A percentile compares a stretch with the other conserved stretches of the same genome.
Conservation (phyloP, 2,329 filamentous ascomycete genomes). For the Allantophomopsis lycopodina region DNA sequence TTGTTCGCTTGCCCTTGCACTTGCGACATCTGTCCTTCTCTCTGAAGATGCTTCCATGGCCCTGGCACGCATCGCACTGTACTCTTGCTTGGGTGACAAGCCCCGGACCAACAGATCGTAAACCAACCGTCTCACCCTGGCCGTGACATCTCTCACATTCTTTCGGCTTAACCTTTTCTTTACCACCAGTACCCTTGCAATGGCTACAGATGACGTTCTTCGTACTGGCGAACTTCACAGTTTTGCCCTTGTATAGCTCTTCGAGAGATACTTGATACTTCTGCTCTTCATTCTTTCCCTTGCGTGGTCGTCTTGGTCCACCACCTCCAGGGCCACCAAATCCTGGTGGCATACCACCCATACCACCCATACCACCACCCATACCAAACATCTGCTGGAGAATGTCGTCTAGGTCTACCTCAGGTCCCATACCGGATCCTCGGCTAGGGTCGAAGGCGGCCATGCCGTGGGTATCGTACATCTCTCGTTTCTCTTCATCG, state of each 20-base stretch:
- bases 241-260: slow-evolving; percentile 97
- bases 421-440: slow-evolving; percentile 49
- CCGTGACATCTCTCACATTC: slow-evolving; percentile 78
- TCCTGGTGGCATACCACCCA: slow-evolving; percentile 23
- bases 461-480: slow-evolving; percentile 95
- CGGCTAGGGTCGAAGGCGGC: slow-evolving; percentile 73
- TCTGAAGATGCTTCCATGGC: slow-evolving; percentile 76
- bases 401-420: slow-evolving; percentile 82
- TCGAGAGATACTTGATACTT: slow-evolving; percentile 84
- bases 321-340: slow-evolving; percentile 12
- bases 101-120: slow-evolving; percentile 76
- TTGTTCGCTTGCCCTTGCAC: slow-evolving; percentile 86
- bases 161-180: slow-evolving; percentile 77
- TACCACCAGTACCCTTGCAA: slow-evolving; percentile 83
- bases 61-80: slow-evolving; percentile 70
- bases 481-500: slow-evolving; percentile 83
- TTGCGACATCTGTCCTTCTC: slow-evolving; percentile 98
- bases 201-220: slow-evolving; percentile 82
- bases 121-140: slow-evolving; percentile 59
- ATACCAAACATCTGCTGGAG: slow-evolving; percentile 85
- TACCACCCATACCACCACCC: slow-evolving; percentile 33
- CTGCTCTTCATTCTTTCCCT: slow-evolving; percentile 75
- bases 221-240: slow-evolving; percentile 88
- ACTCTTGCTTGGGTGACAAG: slow-evolving; percentile 71
- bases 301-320: slow-evolving; percentile 47